Evolutionary conservation across 2,329 filamentous ascomycete genomes (phyloP).

Genomic region (Trichoderma atrobrunneum): DNA sequence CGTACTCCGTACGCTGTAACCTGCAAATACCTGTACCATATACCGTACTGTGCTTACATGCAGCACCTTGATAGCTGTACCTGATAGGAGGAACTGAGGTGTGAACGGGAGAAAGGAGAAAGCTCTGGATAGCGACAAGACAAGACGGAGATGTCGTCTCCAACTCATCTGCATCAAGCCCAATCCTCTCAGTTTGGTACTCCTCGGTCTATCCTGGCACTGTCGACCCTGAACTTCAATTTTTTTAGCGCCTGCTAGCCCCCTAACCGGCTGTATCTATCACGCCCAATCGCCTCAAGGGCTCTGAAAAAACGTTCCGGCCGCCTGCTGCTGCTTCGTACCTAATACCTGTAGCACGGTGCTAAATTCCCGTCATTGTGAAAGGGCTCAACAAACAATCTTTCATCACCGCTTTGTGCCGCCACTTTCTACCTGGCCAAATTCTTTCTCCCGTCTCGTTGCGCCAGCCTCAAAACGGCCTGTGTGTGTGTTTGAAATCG

Average conservation of each 20-base stretch:
- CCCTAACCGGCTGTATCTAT: slow-evolving; percentile 8
- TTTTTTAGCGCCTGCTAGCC: slow-evolving; percentile 11
- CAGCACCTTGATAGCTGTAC: neutral
- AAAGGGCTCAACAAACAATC: slow-evolving; percentile 1
- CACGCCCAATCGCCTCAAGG: neutral
- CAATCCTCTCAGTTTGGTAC: neutral
- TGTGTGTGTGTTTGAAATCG: neutral
- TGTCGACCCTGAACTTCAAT: slow-evolving; percentile 6
- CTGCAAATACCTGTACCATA: neutral
- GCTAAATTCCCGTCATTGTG: neutral
- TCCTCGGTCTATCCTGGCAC: neutral
- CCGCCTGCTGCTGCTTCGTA: neutral
- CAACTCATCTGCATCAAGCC: neutral
- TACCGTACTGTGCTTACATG: neutral
- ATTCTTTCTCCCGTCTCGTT: neutral
- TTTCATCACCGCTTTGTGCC: slow-evolving; percentile 6
- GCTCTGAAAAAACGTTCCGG: neutral
- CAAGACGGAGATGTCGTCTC: neutral
- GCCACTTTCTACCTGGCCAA: slow-evolving; percentile 2
- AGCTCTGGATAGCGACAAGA: neutral
- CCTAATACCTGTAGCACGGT: neutral
- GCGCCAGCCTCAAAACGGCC: neutral
- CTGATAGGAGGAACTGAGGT: neutral
- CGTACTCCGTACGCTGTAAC: neutral
- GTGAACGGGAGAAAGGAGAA: neutral